These are phyloP conservation scores for Trichoderma polysporum DNA, from an alignment of 2,329 filamentous ascomycete genomes.

Conservation along the genomic window DNA sequence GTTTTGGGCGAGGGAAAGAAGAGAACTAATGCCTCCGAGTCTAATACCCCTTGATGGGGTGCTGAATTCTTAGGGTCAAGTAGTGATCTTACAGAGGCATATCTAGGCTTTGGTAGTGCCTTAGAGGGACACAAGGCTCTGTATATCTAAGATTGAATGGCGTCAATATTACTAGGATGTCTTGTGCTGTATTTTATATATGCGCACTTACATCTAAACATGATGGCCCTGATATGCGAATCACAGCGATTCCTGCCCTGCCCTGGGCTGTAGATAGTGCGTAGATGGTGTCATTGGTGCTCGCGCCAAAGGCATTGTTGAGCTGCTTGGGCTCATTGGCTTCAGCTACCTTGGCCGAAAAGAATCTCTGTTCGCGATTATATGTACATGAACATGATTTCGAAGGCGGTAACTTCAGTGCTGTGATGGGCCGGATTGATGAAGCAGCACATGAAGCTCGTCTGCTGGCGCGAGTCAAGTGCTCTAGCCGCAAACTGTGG, in stretches of 20 bases:
- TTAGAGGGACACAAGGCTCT: conserved; percentile 50
- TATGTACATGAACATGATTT: neutral
- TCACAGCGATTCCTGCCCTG: conserved; percentile 84
- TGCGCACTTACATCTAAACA: conserved; percentile 60
- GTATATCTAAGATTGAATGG: conserved; percentile 45
- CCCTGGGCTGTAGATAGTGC: conserved; percentile 86
- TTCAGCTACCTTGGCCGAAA: neutral
- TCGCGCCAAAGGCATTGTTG: conserved; percentile 22
- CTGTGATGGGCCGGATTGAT: neutral
- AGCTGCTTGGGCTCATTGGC: neutral
- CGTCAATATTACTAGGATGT: conserved; percentile 6
- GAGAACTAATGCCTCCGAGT: conserved; percentile 76
- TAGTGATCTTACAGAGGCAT: conserved; percentile 73
- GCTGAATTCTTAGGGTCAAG: conserved; percentile 49
- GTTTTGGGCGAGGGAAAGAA: conserved; percentile 80
- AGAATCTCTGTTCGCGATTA: neutral
- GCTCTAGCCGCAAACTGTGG: conserved; percentile 25
- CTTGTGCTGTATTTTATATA: neutral
- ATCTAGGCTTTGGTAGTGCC: conserved; percentile 46
- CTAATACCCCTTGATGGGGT: conserved; percentile 56
- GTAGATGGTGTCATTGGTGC: conserved; percentile 70
- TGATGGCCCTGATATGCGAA: conserved; percentile 79
- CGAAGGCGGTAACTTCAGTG: neutral
- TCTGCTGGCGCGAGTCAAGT: conserved; percentile 24
- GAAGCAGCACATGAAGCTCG: conserved; percentile 6